Conservation (phyloP, 139 green algal genomes). For the Chlorokybus atmophyticus region DNA sequence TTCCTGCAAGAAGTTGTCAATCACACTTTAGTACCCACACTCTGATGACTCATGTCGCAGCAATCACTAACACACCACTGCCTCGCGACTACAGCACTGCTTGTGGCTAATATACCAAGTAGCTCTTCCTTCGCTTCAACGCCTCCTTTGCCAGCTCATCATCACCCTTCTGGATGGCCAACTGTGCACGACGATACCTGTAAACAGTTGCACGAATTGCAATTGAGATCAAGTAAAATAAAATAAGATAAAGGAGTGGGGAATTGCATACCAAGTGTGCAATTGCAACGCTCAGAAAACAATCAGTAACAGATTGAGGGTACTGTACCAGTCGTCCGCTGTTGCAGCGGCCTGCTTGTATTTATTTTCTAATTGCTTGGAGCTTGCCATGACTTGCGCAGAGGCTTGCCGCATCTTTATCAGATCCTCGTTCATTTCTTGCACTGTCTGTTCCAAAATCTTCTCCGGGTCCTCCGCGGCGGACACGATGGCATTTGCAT, state of each 20-base stretch:
- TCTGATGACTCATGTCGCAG: too few relatives aligned
- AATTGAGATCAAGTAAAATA: background rate
- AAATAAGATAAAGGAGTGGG: slow-evolving; percentile 1
- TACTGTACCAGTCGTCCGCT: slow-evolving; percentile 47
- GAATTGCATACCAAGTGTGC: background rate
- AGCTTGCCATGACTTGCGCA: slow-evolving; percentile 87
- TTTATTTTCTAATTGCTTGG: slow-evolving; percentile 94
- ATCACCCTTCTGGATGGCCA: slow-evolving; percentile 88
- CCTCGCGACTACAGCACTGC: too few relatives aligned
- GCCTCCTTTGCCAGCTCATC: slow-evolving; percentile 92
- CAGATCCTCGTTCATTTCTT: slow-evolving; percentile 94
- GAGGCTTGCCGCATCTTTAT: slow-evolving; percentile 94
- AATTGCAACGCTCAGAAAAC: background rate
- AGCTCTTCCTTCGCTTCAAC: slow-evolving; percentile 70
- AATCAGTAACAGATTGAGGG: background rate
- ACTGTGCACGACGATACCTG: slow-evolving; percentile 70
- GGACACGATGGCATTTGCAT: slow-evolving; percentile 53
- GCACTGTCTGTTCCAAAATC: slow-evolving; percentile 89
- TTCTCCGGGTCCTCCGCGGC: slow-evolving; percentile 84
- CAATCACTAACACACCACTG: too few relatives aligned
- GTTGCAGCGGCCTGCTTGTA: slow-evolving; percentile 67
- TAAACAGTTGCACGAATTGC: slow-evolving; percentile 27
- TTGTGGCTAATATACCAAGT: too few relatives aligned
- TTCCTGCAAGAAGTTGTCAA: slow-evolving; percentile 37
- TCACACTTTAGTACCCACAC: background rate